Base-by-base conservation (phyloP, 306 rosid species). In the Cucurbita pepo region DNA sequence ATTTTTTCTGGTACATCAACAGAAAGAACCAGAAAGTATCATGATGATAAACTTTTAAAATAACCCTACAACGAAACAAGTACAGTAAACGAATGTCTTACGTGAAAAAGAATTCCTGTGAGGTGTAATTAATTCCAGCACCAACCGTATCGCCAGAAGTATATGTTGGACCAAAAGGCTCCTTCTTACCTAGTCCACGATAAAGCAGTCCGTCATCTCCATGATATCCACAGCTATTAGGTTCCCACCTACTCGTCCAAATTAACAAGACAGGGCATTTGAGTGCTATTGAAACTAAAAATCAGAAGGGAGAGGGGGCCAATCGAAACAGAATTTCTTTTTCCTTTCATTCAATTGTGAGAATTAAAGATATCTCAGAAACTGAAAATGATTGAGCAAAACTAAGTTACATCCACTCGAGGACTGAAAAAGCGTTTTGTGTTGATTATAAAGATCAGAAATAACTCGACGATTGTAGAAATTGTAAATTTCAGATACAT, bases 171-270 rank as follows among this genome's bases (percentile, higher is more conserved):
- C 99, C 99, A 78, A 95, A 91, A 4, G 88, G 50, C 34, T 89
- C 95, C 11, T 94, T 88, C 78, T 86, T 91, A 59, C 86, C 96
- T 5, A 76, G 82, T 62, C 97, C 97, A 38, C 79, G 96, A 70
- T 95, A 95, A 81, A 95, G 91, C 11, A 82, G 53, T 73, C 99
- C 99, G 78, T 95, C 99, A 70, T 95, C 99, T 30, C 96, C 99
- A 15, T 95, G 99, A 79, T 95, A 95, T 55, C 99, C 99, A 74
- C 88, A 91, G 80, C 99, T 95, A 75, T 95, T 91, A 75, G 90
- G 84, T 78, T 95, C 99, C 99, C 99, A 93, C 74, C 98, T 93
- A 81, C 43, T 36, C 64, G 19, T 18, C 73, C 56, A 69, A 61
- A 21, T 66, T 38, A 51, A 54, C 59, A 12, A 69, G 8, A 62